These are phyloP conservation scores for Leishmania guyanensis DNA, from an alignment of 208 protist species.

Conservation along the genomic window DNA sequence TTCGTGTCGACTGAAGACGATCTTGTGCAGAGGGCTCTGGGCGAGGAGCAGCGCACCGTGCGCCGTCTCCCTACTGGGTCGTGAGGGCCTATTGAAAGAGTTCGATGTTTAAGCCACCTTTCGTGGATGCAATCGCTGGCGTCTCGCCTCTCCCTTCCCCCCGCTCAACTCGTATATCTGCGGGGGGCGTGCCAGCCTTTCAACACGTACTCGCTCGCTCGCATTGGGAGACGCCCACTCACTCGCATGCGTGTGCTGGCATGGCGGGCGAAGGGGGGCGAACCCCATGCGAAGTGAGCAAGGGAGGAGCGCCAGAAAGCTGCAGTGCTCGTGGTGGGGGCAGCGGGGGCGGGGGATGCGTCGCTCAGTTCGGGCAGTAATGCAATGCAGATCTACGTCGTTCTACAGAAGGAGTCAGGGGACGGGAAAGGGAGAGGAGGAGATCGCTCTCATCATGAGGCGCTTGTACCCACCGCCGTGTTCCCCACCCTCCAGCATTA, in stretches of 20 bases:
- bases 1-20: constrained; percentile 57
- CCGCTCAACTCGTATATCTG: background rate
- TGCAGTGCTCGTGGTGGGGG: background rate
- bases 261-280: background rate
- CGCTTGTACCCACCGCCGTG: background rate
- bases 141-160: background rate
- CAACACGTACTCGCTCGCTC: background rate
- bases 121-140: background rate
- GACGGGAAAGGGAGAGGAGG: background rate
- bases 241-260: background rate
- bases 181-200: background rate
- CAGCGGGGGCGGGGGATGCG: background rate
- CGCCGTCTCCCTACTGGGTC: constrained; percentile 28
- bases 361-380: background rate
- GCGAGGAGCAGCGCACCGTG: constrained; percentile 13
- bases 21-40: constrained; percentile 39
- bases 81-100: background rate
- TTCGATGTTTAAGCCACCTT: background rate
- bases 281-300: background rate
- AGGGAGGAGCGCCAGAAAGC: too few relatives aligned
- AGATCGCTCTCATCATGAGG: background rate
- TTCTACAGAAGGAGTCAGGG: background rate
- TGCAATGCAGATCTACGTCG: background rate
- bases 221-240: background rate
- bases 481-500: background rate